phyloP scores from a whole-genome alignment of 108 stramenopile genomes.

The Nitzschia sp. region DNA sequence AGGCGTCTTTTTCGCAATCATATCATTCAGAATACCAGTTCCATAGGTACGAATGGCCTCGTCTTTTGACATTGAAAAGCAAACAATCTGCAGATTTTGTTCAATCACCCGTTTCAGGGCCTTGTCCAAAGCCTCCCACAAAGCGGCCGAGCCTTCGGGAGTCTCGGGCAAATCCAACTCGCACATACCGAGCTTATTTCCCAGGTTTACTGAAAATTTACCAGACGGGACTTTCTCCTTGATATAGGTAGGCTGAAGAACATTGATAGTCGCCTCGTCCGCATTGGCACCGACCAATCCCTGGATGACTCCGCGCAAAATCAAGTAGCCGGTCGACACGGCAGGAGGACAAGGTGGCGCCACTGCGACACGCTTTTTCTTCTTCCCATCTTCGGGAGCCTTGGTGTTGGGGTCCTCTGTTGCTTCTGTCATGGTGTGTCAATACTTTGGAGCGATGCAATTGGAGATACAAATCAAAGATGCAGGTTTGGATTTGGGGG shows the following conservation, averaged over 20 bases:
- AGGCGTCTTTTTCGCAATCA: slow-evolving; percentile 42
- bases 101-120: slow-evolving; percentile 54
- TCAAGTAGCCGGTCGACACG: slow-evolving; percentile 63
- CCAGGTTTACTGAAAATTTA: slow-evolving; percentile 64
- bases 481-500: too few relatives aligned
- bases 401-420: neutral
- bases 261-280: slow-evolving; percentile 40
- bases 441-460: too few relatives aligned
- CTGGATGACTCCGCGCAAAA: slow-evolving; percentile 61
- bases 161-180: slow-evolving; percentile 34
- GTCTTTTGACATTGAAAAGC: slow-evolving; percentile 37
- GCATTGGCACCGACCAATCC: slow-evolving; percentile 48
- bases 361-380: slow-evolving; percentile 47
- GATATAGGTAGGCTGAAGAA: slow-evolving; percentile 74
- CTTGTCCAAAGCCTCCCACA: slow-evolving; percentile 47
- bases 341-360: slow-evolving; percentile 46
- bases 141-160: slow-evolving; percentile 24
- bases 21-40: slow-evolving; percentile 53
- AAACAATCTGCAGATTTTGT: slow-evolving; percentile 16
- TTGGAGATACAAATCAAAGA: too few relatives aligned
- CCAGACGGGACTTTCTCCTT: slow-evolving; percentile 67
- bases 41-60: slow-evolving; percentile 39
- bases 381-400: slow-evolving; percentile 13
- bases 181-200: slow-evolving; percentile 59
- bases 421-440: neutral